Base-by-base conservation (phyloP, 208 protist species). In the Leishmania tarentolae region DNA sequence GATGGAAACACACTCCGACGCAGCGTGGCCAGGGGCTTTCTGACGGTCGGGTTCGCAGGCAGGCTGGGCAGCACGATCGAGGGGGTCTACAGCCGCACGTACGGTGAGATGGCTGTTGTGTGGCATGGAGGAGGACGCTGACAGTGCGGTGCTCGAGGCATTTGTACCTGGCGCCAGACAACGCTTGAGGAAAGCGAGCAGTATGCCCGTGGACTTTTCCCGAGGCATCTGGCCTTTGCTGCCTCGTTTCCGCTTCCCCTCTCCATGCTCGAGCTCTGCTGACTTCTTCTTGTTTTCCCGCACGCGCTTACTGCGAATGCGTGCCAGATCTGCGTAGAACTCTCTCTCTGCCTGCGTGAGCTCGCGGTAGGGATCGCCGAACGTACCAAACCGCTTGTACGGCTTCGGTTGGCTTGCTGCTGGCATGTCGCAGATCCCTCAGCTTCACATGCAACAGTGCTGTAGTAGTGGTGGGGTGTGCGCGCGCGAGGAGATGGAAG, bases 321-420 rank as follows among this genome's bases (percentile, higher is more conserved):
- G 71, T 7, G 31, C 42, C 24, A 75, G 17, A 21, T 9, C 59
- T 0, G 31, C 24, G 71, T 52, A 52, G n/a, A 44, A 75, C 21
- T 75, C 71, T 15, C 37, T n/a, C 50, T 75, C 71, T 9, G 46
- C 44, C 71, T 75, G 71, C 50, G 71, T 75, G 46, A 42, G 71
- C 31, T 44, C n/a, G n/a, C 71, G 71, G 50, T 59, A 3, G n/a
- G 71, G 71, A 5, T 75, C 44, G 71, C 50, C 71, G 31, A 75
- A 75, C n/a, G 50, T 75, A 17, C 71, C 71, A 59, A 53, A 75
- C n/a, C 47, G 71, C 44, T 59, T 61, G 44, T 11, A 21, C 42
- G 71, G 47, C 46, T 42, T 44, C 11, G 71, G 44, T 2, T 8
- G n/a, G 71, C 13, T 28, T 24, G 24, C 19, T 42, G 37, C 24